phyloP scores from a whole-genome alignment of 2,329 filamentous ascomycete genomes.

The Cladophialophora bantiana region DNA sequence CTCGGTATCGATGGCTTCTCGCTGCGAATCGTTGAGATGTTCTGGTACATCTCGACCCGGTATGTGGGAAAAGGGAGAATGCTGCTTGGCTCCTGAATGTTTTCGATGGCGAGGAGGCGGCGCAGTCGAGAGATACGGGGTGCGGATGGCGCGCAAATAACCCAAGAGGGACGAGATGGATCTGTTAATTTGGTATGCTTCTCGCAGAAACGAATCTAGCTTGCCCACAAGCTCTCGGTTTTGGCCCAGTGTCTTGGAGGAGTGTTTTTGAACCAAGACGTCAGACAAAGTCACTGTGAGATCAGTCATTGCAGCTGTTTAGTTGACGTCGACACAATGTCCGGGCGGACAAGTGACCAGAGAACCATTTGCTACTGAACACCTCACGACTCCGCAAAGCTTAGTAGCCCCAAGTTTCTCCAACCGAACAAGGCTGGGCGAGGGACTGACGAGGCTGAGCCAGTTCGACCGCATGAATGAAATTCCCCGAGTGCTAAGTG shows the following conservation, averaged over 20 bases:
- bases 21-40: constrained; percentile 78
- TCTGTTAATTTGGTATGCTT: constrained; percentile 90
- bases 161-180: constrained; percentile 81
- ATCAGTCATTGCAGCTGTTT: constrained; percentile 29
- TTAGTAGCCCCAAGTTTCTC: constrained; percentile 10
- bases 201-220: constrained; percentile 87
- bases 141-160: constrained; percentile 83
- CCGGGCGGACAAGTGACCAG: not conserved
- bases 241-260: constrained; percentile 20
- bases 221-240: constrained; percentile 40
- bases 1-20: constrained; percentile 85
- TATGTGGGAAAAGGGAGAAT: constrained; percentile 49
- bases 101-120: constrained; percentile 52
- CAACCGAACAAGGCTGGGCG: not conserved
- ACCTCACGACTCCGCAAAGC: constrained; percentile 11
- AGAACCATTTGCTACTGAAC: constrained; percentile 5
- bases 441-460: not conserved
- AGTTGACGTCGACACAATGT: not conserved
- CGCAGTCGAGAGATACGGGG: constrained; percentile 86
- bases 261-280: constrained; percentile 37
- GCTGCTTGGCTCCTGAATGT: constrained; percentile 42
- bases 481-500: not conserved
- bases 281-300: constrained; percentile 32
- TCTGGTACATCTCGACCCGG: constrained; percentile 46
- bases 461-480: not conserved